These are phyloP conservation scores for Fusarium sp. DNA, from an alignment of 2,329 filamentous ascomycete species.

Conservation along the genomic window DNA sequence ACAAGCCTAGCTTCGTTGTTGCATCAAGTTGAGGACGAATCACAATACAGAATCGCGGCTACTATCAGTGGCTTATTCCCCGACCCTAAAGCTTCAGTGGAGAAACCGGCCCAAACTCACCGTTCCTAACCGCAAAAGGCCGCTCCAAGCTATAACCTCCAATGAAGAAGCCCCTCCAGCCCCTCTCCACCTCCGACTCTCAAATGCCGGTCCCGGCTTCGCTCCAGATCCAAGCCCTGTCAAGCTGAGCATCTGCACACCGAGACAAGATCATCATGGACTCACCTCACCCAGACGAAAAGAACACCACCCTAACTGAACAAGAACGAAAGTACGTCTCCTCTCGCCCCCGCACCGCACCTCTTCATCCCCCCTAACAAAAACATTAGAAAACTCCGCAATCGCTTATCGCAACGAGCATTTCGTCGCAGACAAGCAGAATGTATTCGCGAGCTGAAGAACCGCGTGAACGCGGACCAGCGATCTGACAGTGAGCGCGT, in stretches of 20 bases:
- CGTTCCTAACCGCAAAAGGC: background rate
- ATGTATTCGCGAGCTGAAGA: conserved; percentile 40
- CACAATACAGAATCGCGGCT: background rate
- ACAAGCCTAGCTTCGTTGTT: background rate
- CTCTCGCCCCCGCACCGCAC: background rate
- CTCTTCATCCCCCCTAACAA: background rate
- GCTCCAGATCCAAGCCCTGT: background rate
- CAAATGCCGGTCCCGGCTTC: background rate
- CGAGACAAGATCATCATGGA: conserved; percentile 5
- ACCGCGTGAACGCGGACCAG: conserved; percentile 34
- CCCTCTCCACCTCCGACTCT: background rate
- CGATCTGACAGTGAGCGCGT: conserved; percentile 38
- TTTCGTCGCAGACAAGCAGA: conserved; percentile 46
- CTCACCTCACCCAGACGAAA: background rate
- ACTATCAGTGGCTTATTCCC: background rate
- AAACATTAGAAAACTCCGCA: conserved; percentile 42
- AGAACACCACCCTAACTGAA: background rate
- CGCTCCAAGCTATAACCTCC: background rate
- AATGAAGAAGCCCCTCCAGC: background rate
- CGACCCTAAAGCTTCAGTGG: background rate
- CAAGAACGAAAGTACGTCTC: conserved; percentile 18
- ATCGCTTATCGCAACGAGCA: conserved; percentile 45
- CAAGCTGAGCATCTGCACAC: conserved; percentile 1
- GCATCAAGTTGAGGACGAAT: background rate
- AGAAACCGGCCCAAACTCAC: background rate